Conservation (phyloP, 305 asterid genomes). For the Fraxinus sp. region DNA sequence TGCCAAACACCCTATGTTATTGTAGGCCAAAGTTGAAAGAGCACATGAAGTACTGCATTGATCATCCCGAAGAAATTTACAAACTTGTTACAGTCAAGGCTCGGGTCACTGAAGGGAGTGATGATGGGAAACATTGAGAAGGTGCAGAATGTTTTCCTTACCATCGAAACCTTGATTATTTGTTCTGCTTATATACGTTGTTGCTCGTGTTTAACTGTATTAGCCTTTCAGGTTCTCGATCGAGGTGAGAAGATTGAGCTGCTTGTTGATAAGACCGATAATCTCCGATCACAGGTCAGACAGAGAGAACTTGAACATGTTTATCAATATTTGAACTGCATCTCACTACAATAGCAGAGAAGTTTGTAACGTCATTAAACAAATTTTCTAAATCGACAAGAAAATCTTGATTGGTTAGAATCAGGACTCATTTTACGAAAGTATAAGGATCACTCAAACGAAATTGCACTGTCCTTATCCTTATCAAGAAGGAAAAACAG, state of each 20-base stretch:
- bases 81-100: constrained; percentile 68
- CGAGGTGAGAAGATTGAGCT: constrained; percentile 80
- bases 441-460: background rate
- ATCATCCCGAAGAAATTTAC: constrained; percentile 71
- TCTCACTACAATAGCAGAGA: background rate
- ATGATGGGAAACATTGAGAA: constrained; percentile 89
- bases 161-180: too few species aligned
- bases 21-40: constrained; percentile 62
- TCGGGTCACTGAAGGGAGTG: constrained; percentile 73
- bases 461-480: background rate
- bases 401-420: background rate
- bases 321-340: background rate
- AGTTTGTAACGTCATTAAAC: background rate
- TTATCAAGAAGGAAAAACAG: background rate
- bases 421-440: background rate
- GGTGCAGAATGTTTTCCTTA: constrained; percentile 31
- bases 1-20: background rate
- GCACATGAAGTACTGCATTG: constrained; percentile 69
- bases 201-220: background rate
- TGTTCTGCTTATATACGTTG: constrained; percentile 53
- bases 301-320: background rate
- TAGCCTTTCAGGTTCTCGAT: constrained; percentile 57
- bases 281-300: constrained; percentile 68
- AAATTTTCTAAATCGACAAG: background rate
- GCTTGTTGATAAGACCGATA: constrained; percentile 69